Evolutionary conservation across 768 basidiomycete species (phyloP), one percentile per base, ranked within the genome.

Genomic region (Cystobasidium onofrii): DNA sequence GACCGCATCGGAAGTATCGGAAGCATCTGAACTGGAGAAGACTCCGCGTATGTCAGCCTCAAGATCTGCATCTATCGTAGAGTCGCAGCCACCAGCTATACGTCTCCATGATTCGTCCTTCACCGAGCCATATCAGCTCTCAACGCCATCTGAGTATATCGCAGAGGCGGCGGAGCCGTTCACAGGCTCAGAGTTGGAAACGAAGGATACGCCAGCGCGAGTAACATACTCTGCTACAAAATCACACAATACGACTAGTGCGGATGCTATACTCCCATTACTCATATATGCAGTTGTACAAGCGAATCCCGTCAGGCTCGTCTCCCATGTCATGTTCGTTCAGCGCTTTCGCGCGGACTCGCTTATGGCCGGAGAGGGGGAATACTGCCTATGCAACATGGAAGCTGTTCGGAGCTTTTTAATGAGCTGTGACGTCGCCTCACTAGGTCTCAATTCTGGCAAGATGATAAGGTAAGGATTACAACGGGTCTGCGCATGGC

Each of bases 381-480:
- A 87, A 61, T 99, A 93, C 78, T 97, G 93, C 73, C 85, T 95
- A 46, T 90, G 97, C 80, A 98, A 96, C 81, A 84, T 96, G 44
- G 87, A 94, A 84, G 95, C 95, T 13, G 93, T 95, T 4, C 91
- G 90, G 0, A 94, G 97, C 80, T 99, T 97, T 80, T 84, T 97
- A 64, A 92, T 95, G 82, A 91, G 93, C 79, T 92, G 97, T 41
- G 92, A 97, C 82, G 83, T 96, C 71, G 88, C 85, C 9, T 86
- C 85, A 0, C 82, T 90, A 23, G 88, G 86, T 0, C 81, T 77
- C 81, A 91, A 77, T 1, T 64, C 80, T 9, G 81, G 80, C 55
- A 81, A 80, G 61, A 79, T 83, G 31, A 75, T 82, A n/a, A 31
- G 29, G 73, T 64, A 54, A 2, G 71, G 34, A 23, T 12, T 17